Evolutionary conservation across 129 eudicot genomes (phyloP), one percentile per base, ranked within the genome.

Genomic region (Calendula officinalis): DNA sequence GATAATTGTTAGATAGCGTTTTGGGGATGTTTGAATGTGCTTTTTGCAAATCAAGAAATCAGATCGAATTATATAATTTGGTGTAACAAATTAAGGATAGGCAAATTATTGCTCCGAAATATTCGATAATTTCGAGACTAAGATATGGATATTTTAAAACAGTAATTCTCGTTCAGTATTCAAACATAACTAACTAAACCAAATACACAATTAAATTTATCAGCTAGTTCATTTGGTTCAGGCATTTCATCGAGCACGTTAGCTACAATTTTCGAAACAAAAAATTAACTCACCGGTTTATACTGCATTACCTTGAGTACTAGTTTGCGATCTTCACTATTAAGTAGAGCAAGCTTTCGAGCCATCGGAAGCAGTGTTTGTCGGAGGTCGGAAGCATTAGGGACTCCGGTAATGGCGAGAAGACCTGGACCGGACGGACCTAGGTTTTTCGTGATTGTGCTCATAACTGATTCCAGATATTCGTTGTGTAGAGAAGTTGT

Each of bases 391-490:
- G 78, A 62, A 63, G 77, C 81, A n/a, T 49, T 47, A 13, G 95
- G 89, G 63, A 83, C 79, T 10, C 85, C 91, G n/a, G 66, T 81
- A 38, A 90, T 70, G 11, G 89, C 63, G 16, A 90, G 50, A 14
- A 90, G 89, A 49, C 97, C 97, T 4, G 95, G 89, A 17, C 97
- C 95, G 3, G 43, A 38, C 32, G 89, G 97, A 45, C 97, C 97
- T 35, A 90, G 81, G 76, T 73, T 79, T 77, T 90, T 70, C 84
- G 86, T 81, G 34, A 90, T 58, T 10, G 44, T 14, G 35, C 27
- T 52, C 11, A 69, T 64, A 10, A 90, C 72, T 14, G 54, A 62
- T 47, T 75, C 73, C 35, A 78, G 56, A 68, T 89, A 84, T 56
- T 61, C 49, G 49, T 57, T 76, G 46, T 38, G 37, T 50, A 12